These are phyloP conservation scores for Jasminum sambac DNA, from an alignment of 257 asterid genomes.

Conservation along the genomic window DNA sequence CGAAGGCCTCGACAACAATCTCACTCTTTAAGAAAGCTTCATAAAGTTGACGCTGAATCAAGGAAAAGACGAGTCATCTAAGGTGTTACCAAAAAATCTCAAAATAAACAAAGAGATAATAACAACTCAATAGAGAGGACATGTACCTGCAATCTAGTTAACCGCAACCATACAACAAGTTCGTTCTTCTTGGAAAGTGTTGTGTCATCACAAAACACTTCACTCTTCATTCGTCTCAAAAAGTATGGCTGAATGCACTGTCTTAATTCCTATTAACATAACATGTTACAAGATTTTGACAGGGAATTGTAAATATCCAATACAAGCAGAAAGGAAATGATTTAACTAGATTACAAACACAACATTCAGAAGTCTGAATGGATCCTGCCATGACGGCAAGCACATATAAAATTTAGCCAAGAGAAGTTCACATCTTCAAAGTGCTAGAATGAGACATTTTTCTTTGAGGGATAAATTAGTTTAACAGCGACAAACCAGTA, in stretches of 20 bases:
- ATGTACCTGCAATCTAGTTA: constrained; percentile 84
- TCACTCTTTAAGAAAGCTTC: constrained; percentile 93
- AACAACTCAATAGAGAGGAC: background rate
- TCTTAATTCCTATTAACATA: constrained; percentile 60
- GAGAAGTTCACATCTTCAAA: constrained; percentile 9
- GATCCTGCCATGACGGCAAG: constrained; percentile 1
- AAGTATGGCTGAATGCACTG: constrained; percentile 90
- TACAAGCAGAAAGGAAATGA: background rate
- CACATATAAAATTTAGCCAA: background rate
- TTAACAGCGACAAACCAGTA: background rate
- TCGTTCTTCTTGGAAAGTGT: constrained; percentile 91
- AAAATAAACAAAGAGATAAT: constrained; percentile 11
- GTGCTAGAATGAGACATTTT: constrained; percentile 1
- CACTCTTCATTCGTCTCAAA: constrained; percentile 89
- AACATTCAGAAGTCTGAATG: constrained; percentile 12
- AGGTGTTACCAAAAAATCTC: background rate
- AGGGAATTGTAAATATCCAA: constrained; percentile 17
- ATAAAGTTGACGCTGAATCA: constrained; percentile 75
- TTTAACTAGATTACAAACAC: constrained; percentile 18
- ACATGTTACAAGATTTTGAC: constrained; percentile 25
- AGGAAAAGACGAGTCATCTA: constrained; percentile 19
- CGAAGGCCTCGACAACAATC: constrained; percentile 88
- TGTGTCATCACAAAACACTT: constrained; percentile 58
- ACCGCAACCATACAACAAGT: constrained; percentile 81
- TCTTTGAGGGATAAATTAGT: background rate